These are phyloP conservation scores for Fragosphaeria purpurea DNA, from an alignment of 2,329 filamentous ascomycete species.

Conservation along the genomic window DNA sequence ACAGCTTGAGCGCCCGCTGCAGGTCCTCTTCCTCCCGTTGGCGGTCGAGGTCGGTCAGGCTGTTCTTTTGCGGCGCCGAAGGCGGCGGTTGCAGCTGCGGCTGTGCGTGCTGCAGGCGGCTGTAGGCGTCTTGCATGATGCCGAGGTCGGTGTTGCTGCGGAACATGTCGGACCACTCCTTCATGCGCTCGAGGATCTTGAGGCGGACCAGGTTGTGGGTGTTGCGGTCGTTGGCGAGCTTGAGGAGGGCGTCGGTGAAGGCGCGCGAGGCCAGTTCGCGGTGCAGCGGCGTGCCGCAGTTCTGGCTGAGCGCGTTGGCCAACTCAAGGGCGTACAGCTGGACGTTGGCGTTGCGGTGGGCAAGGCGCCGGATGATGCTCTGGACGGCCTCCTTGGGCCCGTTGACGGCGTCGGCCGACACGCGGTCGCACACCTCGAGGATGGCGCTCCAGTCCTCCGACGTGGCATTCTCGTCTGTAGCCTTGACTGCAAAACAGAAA, in stretches of 20 bases:
- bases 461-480: slow-evolving; percentile 96
- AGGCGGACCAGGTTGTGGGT: slow-evolving; percentile 94
- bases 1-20: slow-evolving; percentile 89
- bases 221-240: slow-evolving; percentile 87
- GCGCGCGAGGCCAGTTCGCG: slow-evolving; percentile 82
- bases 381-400: slow-evolving; percentile 76
- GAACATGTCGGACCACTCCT: slow-evolving; percentile 95
- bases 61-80: slow-evolving; percentile 85
- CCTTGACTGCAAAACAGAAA: slow-evolving; percentile 41
- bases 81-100: slow-evolving; percentile 74
- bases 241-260: slow-evolving; percentile 86
- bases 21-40: slow-evolving; percentile 96
- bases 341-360: slow-evolving; percentile 90
- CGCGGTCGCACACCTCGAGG: slow-evolving; percentile 54
- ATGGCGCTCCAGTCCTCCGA: slow-evolving; percentile 62
- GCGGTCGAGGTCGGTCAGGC: slow-evolving; percentile 80
- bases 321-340: slow-evolving; percentile 93
- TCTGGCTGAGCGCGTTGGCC: slow-evolving; percentile 83
- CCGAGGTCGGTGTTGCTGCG: slow-evolving; percentile 79
- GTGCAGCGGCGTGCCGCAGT: slow-evolving; percentile 79
- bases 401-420: slow-evolving; percentile 38
- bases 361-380: slow-evolving; percentile 82
- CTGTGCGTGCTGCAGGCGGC: slow-evolving; percentile 73
- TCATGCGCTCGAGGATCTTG: slow-evolving; percentile 95
- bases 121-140: slow-evolving; percentile 94